Base-by-base conservation (phyloP, 441 rosid genomes). In the Flueggea neowawraea region DNA sequence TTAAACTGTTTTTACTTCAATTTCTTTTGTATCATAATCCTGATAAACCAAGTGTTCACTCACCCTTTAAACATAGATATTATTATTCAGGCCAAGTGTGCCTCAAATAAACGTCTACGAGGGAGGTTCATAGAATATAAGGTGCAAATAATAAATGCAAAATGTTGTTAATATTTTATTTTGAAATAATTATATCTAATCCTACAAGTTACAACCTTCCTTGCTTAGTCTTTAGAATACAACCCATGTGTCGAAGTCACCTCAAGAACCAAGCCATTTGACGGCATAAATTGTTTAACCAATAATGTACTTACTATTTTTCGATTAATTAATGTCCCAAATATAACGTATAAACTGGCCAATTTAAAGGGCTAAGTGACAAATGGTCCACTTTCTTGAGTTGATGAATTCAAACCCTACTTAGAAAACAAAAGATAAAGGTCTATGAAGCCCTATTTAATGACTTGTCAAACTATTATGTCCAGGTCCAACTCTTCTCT, bases 171-270 rank as follows among this genome's bases (percentile, higher is more conserved):
- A 22, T 22, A 22, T 22, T 22, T 2, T 22, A 22, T 22, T 22
- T 22, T 22, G 1, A 22, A 22, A 22, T 22, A 22, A 22, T 22
- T 22, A 22, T 22, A 22, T 22, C 28, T 22, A 22, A 22, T 22
- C 28, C 28, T 22, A 22, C 28, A 22, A 22, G 16, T 39, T 48
- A 43, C n/a, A 63, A 44, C 43, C 33, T 52, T 22, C 28, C 45
- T 33, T 2, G 5, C 28, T 16, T 10, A 13, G 31, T 57, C 64
- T 62, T 62, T 54, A 50, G 8, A 59, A 32, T 47, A 31, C 67
- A 61, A 50, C n/a, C 60, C 70, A 57, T 61, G 63, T 65, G 60
- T 56, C 59, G n/a, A 57, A 39, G 52, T 65, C 70, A 61, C 52
- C 33, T 66, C 57, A 55, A 36, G 43, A 60, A 67, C 39, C 65